phyloP scores from a whole-genome alignment of 352 stramenopile genomes.

The Elongisporangium prolatum region DNA sequence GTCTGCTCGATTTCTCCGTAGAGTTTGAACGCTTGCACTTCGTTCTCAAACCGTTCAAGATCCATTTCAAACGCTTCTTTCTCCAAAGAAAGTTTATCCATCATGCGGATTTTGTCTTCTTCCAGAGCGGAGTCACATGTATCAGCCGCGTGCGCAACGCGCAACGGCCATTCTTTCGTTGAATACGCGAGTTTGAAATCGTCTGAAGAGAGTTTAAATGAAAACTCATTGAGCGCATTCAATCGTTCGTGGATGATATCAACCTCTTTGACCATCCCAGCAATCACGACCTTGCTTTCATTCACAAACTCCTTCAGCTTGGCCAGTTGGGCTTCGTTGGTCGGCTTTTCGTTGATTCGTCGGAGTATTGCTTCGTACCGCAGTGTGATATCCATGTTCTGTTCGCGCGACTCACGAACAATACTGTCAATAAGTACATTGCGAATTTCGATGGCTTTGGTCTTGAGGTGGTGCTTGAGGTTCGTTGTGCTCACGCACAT shows the following conservation, averaged over 20 bases:
- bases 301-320: constrained; percentile 88
- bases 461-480: constrained; percentile 70
- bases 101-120: constrained; percentile 92
- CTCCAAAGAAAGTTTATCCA: constrained; percentile 90
- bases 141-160: constrained; percentile 74
- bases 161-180: constrained; percentile 86
- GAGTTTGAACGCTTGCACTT: constrained; percentile 81
- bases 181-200: constrained; percentile 88
- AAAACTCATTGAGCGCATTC: constrained; percentile 75
- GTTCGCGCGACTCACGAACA: constrained; percentile 63
- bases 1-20: constrained; percentile 88
- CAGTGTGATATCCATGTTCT: constrained; percentile 86
- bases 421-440: constrained; percentile 82
- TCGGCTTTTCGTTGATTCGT: constrained; percentile 89
- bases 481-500: constrained; percentile 67
- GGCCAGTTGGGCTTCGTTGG: constrained; percentile 89
- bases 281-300: constrained; percentile 74
- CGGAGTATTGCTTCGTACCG: constrained; percentile 87
- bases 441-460: constrained; percentile 60
- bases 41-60: constrained; percentile 85
- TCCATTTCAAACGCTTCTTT: constrained; percentile 87
- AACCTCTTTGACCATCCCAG: constrained; percentile 73
- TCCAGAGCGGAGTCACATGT: constrained; percentile 87
- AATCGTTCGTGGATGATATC: constrained; percentile 70
- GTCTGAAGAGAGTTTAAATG: constrained; percentile 80